Conservation (phyloP, 441 rosid genomes). For the Erysimum cheiri region DNA sequence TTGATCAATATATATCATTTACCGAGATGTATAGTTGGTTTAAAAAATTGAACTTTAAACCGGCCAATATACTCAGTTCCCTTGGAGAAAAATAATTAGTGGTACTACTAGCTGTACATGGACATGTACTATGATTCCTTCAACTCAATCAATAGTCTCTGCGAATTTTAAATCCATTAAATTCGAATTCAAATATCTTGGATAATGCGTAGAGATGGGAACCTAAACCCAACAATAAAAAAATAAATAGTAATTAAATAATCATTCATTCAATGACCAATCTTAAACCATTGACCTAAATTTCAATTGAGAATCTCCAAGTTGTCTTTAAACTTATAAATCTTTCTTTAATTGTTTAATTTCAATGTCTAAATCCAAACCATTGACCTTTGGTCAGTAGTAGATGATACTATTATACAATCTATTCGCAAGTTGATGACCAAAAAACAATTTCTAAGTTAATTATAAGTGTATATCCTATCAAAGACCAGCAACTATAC, state of each 20-base stretch:
- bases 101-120: slow-evolving; percentile 24
- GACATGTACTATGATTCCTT: slow-evolving; percentile 40
- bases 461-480: not conserved
- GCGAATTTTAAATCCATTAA: slow-evolving; percentile 4
- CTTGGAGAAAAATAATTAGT: slow-evolving; percentile 21
- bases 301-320: slow-evolving; percentile 53
- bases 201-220: slow-evolving; percentile 46
- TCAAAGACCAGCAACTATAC: slow-evolving; percentile 11
- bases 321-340: slow-evolving; percentile 50
- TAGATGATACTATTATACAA: not conserved
- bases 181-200: slow-evolving; percentile 36
- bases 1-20: not conserved
- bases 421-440: slow-evolving; percentile 37
- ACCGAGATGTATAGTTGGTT: slow-evolving; percentile 20
- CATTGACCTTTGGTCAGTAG: slow-evolving; percentile 50
- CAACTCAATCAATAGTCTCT: slow-evolving; percentile 23
- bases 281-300: slow-evolving; percentile 53
- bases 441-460: not conserved
- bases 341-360: slow-evolving; percentile 37
- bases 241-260: slow-evolving; percentile 29
- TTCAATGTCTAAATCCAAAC: slow-evolving; percentile 47
- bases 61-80: slow-evolving; percentile 26
- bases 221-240: slow-evolving; percentile 20
- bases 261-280: slow-evolving; percentile 44
- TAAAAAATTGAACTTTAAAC: slow-evolving; percentile 9